Base-by-base conservation (phyloP, 345 rosid species). In the Noccaea caerulescens region DNA sequence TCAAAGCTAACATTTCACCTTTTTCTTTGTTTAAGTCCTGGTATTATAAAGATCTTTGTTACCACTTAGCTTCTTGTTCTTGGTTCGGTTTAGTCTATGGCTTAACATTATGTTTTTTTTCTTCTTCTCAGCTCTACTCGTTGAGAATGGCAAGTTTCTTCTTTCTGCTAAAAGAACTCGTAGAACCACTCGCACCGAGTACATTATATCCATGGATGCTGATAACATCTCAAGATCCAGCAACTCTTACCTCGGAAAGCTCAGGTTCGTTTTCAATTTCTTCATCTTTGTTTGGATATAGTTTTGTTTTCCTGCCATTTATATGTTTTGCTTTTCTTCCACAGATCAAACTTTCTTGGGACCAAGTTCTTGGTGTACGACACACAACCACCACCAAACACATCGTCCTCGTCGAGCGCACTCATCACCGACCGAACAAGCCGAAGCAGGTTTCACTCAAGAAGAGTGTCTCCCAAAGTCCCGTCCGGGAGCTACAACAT, bases 121-220 rank as follows among this genome's bases (percentile, higher is more conserved):
- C 23, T 20, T 20, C 79, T 20, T 20, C 23, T 20, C 23, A 84
- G 91, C 85, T 66, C 72, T 84, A 32, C 77, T 84, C 10, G 89
- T 83, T 37, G 91, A 87, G 73, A 87, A 87, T 27, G 88, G 88
- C 49, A 87, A 87, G 60, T 87, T 87, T 72, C 91, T 87, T 76
- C 91, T 87, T 72, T 83, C 88, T 34, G 91, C 91, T 3, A 87
- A 87, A 77, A 55, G 88, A 72, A 83, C 83, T 7, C 84, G 88
- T 55, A 79, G 91, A 41, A 83, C 91, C 67, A 87, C 91, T 55
- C 80, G 77, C 34, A 87, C 91, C 0, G 91, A 87, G 83, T 87
- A 87, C 65, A 73, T 87, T 47, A 81, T 87, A 79, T 87, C 91
- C 32, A 84, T 87, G 87, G 84, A 84, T 80, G 87, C 91, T 33